A percentile compares a stretch with the other conserved stretches of the same genome.
Conservation (phyloP, 2,329 filamentous ascomycete genomes). For the Pseudogymnoascus sp. region DNA sequence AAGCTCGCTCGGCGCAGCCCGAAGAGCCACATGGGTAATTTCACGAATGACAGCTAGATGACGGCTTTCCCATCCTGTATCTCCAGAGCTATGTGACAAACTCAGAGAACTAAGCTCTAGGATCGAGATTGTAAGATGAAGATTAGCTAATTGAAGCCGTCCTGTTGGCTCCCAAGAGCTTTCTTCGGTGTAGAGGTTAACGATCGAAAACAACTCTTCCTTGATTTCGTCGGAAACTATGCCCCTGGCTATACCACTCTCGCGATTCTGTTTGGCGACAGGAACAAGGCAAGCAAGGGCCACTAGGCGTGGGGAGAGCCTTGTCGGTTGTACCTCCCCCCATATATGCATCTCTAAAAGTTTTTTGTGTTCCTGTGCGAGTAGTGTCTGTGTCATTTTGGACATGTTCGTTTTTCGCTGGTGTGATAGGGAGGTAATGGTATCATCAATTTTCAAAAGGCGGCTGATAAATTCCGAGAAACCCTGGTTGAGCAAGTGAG, state of each 20-base stretch:
- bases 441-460: constrained; percentile 44
- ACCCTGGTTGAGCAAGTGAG: constrained; percentile 46
- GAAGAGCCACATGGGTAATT: constrained; percentile 1
- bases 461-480: constrained; percentile 46
- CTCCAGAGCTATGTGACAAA: not conserved
- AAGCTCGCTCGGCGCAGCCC: not conserved
- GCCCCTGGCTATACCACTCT: constrained; percentile 38
- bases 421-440: constrained; percentile 52
- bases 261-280: constrained; percentile 43
- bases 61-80: not conserved
- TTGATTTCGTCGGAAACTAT: constrained; percentile 43
- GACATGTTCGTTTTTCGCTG: constrained; percentile 63
- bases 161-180: constrained; percentile 20
- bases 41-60: not conserved
- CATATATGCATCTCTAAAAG: constrained; percentile 51
- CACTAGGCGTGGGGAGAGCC: constrained; percentile 54
- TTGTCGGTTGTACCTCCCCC: constrained; percentile 41
- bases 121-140: constrained; percentile 39
- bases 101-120: constrained; percentile 41
- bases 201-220: constrained; percentile 39
- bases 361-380: constrained; percentile 45
- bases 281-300: constrained; percentile 56
- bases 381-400: constrained; percentile 48
- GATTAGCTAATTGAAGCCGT: constrained; percentile 25
- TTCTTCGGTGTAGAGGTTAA: constrained; percentile 24